Base-by-base conservation (phyloP, 169 alveolate species). In the Amoebophrya sp. region DNA sequence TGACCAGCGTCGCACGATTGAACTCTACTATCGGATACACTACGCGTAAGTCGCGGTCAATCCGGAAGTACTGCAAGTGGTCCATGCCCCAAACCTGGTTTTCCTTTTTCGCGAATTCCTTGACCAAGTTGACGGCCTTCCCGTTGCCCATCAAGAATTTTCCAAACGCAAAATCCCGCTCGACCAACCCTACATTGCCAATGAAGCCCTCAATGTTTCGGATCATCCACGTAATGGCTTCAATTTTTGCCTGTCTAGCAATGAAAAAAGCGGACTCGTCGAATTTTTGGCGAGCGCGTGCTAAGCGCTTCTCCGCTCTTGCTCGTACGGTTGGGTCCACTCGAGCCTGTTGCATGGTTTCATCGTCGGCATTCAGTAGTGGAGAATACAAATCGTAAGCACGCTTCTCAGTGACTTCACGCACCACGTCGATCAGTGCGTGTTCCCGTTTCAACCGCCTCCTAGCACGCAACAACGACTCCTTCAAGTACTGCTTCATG, bases 21-120 rank as follows among this genome's bases (percentile, higher is more conserved):
- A 0, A 26, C 83, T 6, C 26, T 36, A 65, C 36, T 1, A 65
- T 65, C 33, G 83, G 83, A 36, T 65, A 65, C 83, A 65, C 39
- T 36, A 65, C 83, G 33, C 83, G 83, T 0, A 65, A 36, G 12
- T 65, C 83, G 38, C 33, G 83, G 83, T 65, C 83, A 12, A 65
- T 65, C 36, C 83, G 83, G 83, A 65, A 65, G 83, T 65, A 65
- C 83, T 65, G 83, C 83, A 65, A 0, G 83, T 65, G 83, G 83
- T 65, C 83, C 83, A 6, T 29, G 36, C 83, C 83, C 83, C 83
- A 65, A 10, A 18, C 2, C 26, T 65, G 83, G 83, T 65, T 65
- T 26, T 65, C 36, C 26, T 18, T 29, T 36, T 65, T 65, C 83
- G 83, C 83, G 2, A 65, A 65, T 36, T 65, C 33, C 36, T 36